phyloP scores from a whole-genome alignment of 2,329 filamentous ascomycete genomes.

The Arthroderma uncinatum region DNA sequence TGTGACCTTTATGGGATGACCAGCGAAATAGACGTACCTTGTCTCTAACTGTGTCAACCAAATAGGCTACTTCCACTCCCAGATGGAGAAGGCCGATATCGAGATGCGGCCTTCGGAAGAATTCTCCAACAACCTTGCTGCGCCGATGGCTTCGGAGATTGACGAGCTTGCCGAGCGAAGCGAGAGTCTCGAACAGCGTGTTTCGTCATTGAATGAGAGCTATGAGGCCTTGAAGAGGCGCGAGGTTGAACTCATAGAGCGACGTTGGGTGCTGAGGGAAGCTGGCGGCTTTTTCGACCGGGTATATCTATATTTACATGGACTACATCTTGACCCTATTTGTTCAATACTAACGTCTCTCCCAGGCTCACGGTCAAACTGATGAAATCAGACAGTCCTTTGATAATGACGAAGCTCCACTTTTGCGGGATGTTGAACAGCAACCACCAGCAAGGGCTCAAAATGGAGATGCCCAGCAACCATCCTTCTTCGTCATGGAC shows the following conservation, averaged over 20 bases:
- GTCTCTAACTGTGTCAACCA: conserved; percentile 1
- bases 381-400: conserved; percentile 90
- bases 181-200: conserved; percentile 81
- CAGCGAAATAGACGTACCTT: too few relatives aligned
- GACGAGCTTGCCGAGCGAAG: conserved; percentile 89
- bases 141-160: conserved; percentile 86
- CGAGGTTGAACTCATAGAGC: conserved; percentile 92
- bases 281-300: conserved; percentile 95
- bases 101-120: conserved; percentile 81
- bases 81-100: conserved; percentile 90
- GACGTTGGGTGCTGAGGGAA: conserved; percentile 95
- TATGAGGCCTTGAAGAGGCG: conserved; percentile 98
- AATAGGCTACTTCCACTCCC: conserved; percentile 77
- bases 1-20: conserved; percentile 18
- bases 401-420: conserved; percentile 77
- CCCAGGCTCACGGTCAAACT: conserved; percentile 77
- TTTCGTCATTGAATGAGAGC: conserved; percentile 88
- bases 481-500: conserved; percentile 93
- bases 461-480: conserved; percentile 55
- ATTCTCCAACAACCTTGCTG: conserved; percentile 73
- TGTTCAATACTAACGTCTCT: conserved; percentile 1
- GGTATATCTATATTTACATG: conserved; percentile 22
- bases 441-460: conserved; percentile 45
- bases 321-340: too few relatives aligned
- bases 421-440: conserved; percentile 87